Evolutionary conservation across 2,329 filamentous ascomycete species (phyloP), one percentile per base, ranked within the genome.

Genomic region (Lachnellula cervina): DNA sequence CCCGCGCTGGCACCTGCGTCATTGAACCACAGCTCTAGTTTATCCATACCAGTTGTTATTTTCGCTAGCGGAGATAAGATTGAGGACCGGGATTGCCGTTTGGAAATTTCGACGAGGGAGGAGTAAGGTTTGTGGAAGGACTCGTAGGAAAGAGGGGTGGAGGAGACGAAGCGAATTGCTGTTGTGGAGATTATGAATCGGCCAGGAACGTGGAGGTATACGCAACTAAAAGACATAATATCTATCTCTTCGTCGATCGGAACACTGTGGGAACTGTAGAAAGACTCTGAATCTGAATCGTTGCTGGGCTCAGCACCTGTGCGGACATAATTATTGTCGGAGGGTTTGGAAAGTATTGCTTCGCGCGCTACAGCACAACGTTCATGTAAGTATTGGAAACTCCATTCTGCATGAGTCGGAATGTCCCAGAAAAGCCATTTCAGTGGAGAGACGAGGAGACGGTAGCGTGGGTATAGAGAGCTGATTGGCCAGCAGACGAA

Each of bases 341-440:
- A 38, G 8, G 38, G 19, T 17, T 21, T 38, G 9, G 44, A 19
- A 17, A 47, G 16, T 8, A 62, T 49, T 21, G 52, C 17, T 5
- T 55, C 25, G 8, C 55, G 57, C 7, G 35, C 59, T 16, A 46
- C 28, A 38, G 34, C 40, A 35, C 58, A 58, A 5, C 59, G 54
- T 16, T 60, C 47, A 64, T 56, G 49, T 44, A 68, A 28, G 51
- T 59, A 55, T 54, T 68, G 60, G 34, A 73, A 64, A n/a, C 67
- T 65, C 67, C 66, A 70, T 51, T 74, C 71, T 5, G 68, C 66
- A 35, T 73, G 68, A 1, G 69, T 73, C 2, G 70, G 70, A 0
- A 73, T 68, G 44, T 72, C 66, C 69, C 71, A 73, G 5, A 73
- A 57, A 2, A 67, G 23, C 38, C 67, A 70, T 51, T 70, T 72